phyloP scores from a whole-genome alignment of 1,284 basidiomycete species.

The Fomitopsis pinicola region DNA sequence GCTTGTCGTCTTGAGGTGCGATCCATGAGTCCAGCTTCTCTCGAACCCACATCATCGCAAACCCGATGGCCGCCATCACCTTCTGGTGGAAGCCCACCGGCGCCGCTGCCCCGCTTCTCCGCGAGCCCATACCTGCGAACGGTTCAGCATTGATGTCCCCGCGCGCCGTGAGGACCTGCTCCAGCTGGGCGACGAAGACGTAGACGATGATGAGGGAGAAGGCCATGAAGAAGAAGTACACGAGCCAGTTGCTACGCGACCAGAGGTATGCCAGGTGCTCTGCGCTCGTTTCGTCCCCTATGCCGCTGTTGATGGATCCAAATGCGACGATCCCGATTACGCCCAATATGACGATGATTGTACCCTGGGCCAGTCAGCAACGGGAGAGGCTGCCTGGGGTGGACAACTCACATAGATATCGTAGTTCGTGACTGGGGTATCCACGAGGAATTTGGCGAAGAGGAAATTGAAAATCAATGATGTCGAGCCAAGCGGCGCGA shows the following conservation, averaged over 20 bases:
- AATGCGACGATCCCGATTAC: slow-evolving; percentile 85
- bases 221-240: slow-evolving; percentile 81
- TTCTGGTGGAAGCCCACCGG: slow-evolving; percentile 28
- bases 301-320: slow-evolving; percentile 77
- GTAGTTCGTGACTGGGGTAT: slow-evolving; percentile 73
- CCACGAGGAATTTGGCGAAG: slow-evolving; percentile 79
- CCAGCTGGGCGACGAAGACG: slow-evolving; percentile 61
- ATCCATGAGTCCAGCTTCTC: slow-evolving; percentile 73
- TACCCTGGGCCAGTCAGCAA: slow-evolving; percentile 49
- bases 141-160: slow-evolving; percentile 58
- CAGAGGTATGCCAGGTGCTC: slow-evolving; percentile 75
- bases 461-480: slow-evolving; percentile 88
- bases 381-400: neutral
- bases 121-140: slow-evolving; percentile 39
- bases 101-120: slow-evolving; percentile 16
- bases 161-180: slow-evolving; percentile 62
- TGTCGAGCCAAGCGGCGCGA: slow-evolving; percentile 79
- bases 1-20: slow-evolving; percentile 74
- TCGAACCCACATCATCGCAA: slow-evolving; percentile 49
- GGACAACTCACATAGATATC: slow-evolving; percentile 64
- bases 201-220: slow-evolving; percentile 63
- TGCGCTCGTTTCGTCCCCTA: slow-evolving; percentile 66
- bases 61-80: slow-evolving; percentile 36
- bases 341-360: slow-evolving; percentile 74
- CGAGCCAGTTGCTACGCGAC: slow-evolving; percentile 81